Base-by-base conservation (phyloP, 2,329 filamentous ascomycete species). In the Aureobasidium namibiae region DNA sequence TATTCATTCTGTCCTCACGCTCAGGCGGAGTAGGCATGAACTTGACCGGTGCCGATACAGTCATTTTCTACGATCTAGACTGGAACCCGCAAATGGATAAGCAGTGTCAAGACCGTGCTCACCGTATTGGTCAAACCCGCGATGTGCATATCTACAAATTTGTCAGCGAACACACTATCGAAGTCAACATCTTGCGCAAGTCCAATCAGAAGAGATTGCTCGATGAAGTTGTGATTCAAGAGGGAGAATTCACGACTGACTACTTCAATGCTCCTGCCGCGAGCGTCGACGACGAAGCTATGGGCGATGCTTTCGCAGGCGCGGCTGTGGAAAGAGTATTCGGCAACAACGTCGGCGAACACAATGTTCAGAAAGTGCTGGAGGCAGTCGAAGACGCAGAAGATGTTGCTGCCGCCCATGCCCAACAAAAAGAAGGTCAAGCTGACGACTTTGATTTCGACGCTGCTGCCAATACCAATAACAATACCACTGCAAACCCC, bases 71-170 rank as follows among this genome's bases (percentile, higher is more conserved):
- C 74, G 94, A 99, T 69, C 86, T 97, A 61, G 94, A 99, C 71
- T 99, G 95, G 95, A 99, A 99, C 68, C 94, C 94, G 0, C 94
- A 95, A 54, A 99, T 99, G 94, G 94, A 99, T 77, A 96, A 96
- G 73, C 94, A 99, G 73, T 99, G 94, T 68, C 95, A 99, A 75
- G 95, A 99, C 72, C 85, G 94, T 67, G 95, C 90, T 67, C 94
- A 99, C 75, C 90, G 94, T 65, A 99, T 99, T 65, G 94, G 94
- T 1, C 94, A 99, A 73, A 97, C 94, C 0, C 87, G 94, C 31
- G 94, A 99, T 70, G 94, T 99, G 33, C 92, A 97, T 72, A 97
- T 99, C 61, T 99, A 97, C 75, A 90, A 79, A 61, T 78, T 80
- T 65, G 78, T 80, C 58, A 74, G 70, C 61, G 78, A 80, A 64